phyloP scores from a whole-genome alignment of 2,329 filamentous ascomycete species.

The Chaetomiaceae sp. region DNA sequence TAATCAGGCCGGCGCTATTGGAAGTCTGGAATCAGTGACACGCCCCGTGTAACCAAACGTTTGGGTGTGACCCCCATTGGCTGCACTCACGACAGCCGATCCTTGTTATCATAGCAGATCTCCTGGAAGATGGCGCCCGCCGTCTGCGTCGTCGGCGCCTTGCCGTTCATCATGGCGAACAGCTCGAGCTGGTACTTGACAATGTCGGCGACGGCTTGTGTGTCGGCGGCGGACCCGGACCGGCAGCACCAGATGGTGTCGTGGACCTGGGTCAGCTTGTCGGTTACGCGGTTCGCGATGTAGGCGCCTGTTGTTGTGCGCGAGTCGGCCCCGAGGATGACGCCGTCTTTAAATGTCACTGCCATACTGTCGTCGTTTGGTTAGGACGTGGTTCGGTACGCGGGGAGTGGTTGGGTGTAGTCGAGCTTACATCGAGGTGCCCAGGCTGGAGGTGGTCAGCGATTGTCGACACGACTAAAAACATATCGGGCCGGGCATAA shows the following conservation, averaged over 20 bases:
- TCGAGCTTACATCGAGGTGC: constrained; percentile 83
- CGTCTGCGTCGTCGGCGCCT: constrained; percentile 88
- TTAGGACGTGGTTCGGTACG: constrained; percentile 19
- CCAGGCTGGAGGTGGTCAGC: constrained; percentile 58
- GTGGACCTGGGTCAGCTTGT: constrained; percentile 97
- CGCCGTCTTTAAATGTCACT: constrained; percentile 96
- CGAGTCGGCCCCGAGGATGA: constrained; percentile 94
- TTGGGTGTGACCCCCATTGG: no score
- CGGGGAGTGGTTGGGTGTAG: no score
- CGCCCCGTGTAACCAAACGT: no score
- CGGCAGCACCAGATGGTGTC: constrained; percentile 99
- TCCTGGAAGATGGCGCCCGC: constrained; percentile 96
- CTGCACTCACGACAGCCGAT: constrained; percentile 68
- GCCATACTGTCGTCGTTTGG: constrained; percentile 69
- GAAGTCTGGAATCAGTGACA: neutral
- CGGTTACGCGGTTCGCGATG: constrained; percentile 98
- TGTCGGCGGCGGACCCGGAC: constrained; percentile 94
- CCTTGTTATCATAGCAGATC: constrained; percentile 97
- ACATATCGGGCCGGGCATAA: neutral
- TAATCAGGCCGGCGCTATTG: constrained; percentile 85
- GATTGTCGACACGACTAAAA: constrained; percentile 23
- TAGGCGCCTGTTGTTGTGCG: constrained; percentile 96
- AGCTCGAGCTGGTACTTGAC: constrained; percentile 94
- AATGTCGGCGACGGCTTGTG: constrained; percentile 95
- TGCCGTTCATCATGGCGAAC: constrained; percentile 86